Conservation (phyloP, 2,329 filamentous ascomycete genomes). For the Verticillium longisporum region DNA sequence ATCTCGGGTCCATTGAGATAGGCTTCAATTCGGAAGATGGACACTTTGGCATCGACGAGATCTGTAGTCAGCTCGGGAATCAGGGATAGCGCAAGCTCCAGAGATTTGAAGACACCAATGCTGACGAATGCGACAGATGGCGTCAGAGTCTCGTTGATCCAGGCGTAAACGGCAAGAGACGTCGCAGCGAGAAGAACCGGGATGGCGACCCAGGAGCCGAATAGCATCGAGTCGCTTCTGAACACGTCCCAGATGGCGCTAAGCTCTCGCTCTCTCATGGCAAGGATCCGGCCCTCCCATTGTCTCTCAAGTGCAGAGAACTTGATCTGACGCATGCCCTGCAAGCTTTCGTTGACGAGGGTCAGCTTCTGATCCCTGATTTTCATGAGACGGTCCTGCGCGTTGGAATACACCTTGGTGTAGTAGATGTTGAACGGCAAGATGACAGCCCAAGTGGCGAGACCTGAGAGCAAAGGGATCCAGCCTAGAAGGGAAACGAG, state of each 20-base stretch:
- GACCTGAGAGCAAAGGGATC: constrained; percentile 59
- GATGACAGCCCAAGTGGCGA: constrained; percentile 56
- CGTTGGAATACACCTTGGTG: constrained; percentile 55
- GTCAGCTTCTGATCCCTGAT: constrained; percentile 68
- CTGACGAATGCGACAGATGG: constrained; percentile 76
- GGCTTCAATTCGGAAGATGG: constrained; percentile 62
- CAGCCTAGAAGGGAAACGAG: constrained; percentile 66
- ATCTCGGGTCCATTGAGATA: constrained; percentile 65
- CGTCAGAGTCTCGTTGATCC: constrained; percentile 53
- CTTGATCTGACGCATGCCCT: constrained; percentile 80
- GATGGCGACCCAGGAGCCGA: constrained; percentile 65
- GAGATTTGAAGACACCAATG: constrained; percentile 65
- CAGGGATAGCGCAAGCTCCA: constrained; percentile 64
- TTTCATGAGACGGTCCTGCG: constrained; percentile 68
- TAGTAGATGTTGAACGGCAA: constrained; percentile 63
- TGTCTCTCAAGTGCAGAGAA: constrained; percentile 70
- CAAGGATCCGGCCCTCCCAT: constrained; percentile 65
- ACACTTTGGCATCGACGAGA: constrained; percentile 65
- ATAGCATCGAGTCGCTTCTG: constrained; percentile 52
- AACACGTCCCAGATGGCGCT: constrained; percentile 61
- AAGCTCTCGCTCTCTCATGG: constrained; percentile 59
- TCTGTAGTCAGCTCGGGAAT: constrained; percentile 69
- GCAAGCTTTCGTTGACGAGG: constrained; percentile 68
- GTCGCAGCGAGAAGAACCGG: constrained; percentile 68
- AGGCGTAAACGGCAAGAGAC: constrained; percentile 62